These are phyloP conservation scores for Metschnikowia santaceciliae DNA, from an alignment of 805 yeast genomes.

Conservation along the genomic window DNA sequence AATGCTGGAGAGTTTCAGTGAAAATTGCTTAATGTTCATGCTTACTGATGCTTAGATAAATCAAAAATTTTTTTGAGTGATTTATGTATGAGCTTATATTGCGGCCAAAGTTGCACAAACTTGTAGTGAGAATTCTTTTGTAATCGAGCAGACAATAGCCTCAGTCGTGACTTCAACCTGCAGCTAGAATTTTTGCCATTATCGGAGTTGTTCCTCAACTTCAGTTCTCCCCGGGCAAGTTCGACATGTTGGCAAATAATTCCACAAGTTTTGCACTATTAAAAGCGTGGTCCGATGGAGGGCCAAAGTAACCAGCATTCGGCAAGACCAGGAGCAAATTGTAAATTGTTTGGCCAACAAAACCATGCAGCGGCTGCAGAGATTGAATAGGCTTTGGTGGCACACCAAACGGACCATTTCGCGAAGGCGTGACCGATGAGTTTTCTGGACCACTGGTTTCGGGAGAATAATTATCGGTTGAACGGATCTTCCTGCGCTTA, in stretches of 20 bases:
- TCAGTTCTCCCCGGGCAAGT: constrained; percentile 15
- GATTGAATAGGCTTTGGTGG: constrained; percentile 8
- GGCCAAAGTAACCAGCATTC: constrained; percentile 51
- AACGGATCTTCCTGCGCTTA: constrained; percentile 4
- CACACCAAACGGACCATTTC: neutral
- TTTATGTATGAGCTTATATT: neutral
- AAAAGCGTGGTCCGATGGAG: constrained; percentile 46
- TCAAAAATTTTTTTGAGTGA: neutral
- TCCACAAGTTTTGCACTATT: constrained; percentile 52
- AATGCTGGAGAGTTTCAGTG: neutral
- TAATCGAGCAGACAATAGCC: neutral
- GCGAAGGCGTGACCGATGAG: neutral
- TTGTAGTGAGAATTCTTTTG: neutral
- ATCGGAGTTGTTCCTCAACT: neutral
- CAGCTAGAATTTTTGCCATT: neutral
- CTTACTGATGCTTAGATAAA: neutral
- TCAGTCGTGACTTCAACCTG: neutral
- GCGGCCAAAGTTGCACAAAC: neutral
- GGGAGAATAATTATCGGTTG: constrained; percentile 10
- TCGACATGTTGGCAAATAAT: constrained; percentile 30
- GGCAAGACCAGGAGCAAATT: constrained; percentile 58
- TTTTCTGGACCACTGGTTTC: constrained; percentile 1
- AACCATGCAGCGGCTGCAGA: constrained; percentile 18
- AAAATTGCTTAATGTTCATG: neutral
- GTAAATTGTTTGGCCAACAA: constrained; percentile 32